These are phyloP conservation scores for Penicillium waksmanii DNA, from an alignment of 495 filamentous ascomycete genomes.

Conservation along the genomic window DNA sequence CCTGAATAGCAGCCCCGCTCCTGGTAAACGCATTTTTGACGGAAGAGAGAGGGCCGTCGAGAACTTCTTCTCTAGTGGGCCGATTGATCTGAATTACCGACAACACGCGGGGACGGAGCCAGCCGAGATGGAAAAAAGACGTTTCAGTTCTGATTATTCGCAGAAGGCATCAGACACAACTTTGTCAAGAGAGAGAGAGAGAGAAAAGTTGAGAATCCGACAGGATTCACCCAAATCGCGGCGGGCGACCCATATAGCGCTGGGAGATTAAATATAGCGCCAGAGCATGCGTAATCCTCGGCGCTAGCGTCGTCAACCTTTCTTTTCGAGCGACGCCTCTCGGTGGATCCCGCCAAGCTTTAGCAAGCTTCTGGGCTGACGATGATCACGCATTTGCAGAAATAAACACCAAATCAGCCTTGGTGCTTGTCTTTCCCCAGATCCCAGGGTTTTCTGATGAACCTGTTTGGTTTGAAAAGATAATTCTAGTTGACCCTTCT, in stretches of 20 bases:
- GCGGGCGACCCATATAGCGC: slow-evolving; percentile 8
- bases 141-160: neutral
- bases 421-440: neutral
- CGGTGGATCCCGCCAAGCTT: slow-evolving; percentile 24
- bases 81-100: neutral
- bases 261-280: slow-evolving; percentile 20
- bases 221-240: neutral
- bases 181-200: neutral
- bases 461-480: neutral
- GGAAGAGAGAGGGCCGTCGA: neutral
- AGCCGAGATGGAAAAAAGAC: neutral
- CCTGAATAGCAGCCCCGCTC: neutral
- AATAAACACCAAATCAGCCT: neutral
- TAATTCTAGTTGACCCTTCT: neutral
- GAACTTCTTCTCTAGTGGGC: neutral
- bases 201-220: neutral
- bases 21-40: slow-evolving; percentile 15
- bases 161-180: neutral
- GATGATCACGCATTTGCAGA: neutral
- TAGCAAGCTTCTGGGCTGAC: slow-evolving; percentile 23
- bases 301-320: slow-evolving; percentile 36
- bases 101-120: neutral
- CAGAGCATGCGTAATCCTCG: slow-evolving; percentile 30
- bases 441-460: neutral
- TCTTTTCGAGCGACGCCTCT: slow-evolving; percentile 14